Conservation (phyloP, 2,329 filamentous ascomycete species). For the Fusarium sp. region DNA sequence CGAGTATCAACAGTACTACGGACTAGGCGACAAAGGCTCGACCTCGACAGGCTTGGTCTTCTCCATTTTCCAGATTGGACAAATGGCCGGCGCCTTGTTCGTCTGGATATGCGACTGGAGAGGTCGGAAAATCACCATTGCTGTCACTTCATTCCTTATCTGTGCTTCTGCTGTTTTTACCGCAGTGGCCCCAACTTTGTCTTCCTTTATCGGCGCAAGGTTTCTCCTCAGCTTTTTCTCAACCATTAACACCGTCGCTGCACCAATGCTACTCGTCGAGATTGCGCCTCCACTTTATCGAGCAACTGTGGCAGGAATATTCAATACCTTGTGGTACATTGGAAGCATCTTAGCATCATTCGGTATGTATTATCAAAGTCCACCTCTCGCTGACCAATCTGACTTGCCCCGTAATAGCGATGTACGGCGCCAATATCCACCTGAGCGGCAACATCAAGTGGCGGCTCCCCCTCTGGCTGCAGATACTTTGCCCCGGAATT, state of each 20-base stretch:
- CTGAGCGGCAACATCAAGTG: conserved; percentile 35
- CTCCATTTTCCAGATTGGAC: conserved; percentile 57
- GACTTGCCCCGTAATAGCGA: neutral
- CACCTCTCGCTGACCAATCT: no score
- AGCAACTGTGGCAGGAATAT: conserved; percentile 67
- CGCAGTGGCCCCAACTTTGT: conserved; percentile 10
- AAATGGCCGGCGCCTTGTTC: conserved; percentile 57
- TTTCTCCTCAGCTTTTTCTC: conserved; percentile 18
- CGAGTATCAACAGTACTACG: conserved; percentile 10
- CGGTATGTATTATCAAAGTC: accelerated
- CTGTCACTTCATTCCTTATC: conserved; percentile 58
- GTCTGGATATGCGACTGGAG: conserved; percentile 59
- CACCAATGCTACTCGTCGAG: conserved; percentile 70
- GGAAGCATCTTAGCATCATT: conserved; percentile 44
- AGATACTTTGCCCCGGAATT: conserved; percentile 33
- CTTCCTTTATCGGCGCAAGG: conserved; percentile 5
- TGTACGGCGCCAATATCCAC: conserved; percentile 38
- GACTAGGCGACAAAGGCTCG: conserved; percentile 46
- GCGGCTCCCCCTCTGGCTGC: conserved; percentile 36
- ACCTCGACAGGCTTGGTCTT: conserved; percentile 58
- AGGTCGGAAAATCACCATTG: conserved; percentile 57
- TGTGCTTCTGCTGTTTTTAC: conserved; percentile 10
- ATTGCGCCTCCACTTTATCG: conserved; percentile 69
- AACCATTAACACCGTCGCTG: conserved; percentile 54
- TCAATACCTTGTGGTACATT: conserved; percentile 57